Evolutionary conservation across 2,329 filamentous ascomycete genomes (phyloP).

Genomic region (Alternaria atra): DNA sequence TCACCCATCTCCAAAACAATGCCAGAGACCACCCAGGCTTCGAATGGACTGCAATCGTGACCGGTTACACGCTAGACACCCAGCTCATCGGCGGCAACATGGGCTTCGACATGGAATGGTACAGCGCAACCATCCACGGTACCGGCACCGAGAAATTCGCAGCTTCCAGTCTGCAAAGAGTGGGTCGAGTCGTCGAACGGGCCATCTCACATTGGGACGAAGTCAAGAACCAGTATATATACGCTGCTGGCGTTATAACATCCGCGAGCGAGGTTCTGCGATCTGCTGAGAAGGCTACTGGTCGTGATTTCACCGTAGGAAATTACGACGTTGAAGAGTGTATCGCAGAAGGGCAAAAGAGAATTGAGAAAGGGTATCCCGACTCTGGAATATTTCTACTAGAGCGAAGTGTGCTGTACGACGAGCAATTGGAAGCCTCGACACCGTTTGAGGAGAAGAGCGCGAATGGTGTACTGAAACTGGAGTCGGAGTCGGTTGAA

Average conservation of each 20-base stretch:
- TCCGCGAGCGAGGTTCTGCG: constrained; percentile 45
- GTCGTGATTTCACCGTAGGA: constrained; percentile 42
- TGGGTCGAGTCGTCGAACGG: constrained; percentile 38
- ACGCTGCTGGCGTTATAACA: constrained; percentile 43
- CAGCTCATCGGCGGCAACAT: constrained; percentile 46
- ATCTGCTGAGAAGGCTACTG: constrained; percentile 39
- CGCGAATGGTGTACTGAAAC: constrained; percentile 27
- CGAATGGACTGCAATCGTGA: constrained; percentile 49
- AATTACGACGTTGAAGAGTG: constrained; percentile 47
- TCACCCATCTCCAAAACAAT: constrained; percentile 39
- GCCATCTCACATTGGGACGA: constrained; percentile 44
- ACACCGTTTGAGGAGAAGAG: constrained; percentile 39
- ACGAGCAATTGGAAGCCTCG: constrained; percentile 36
- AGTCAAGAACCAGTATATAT: constrained; percentile 49
- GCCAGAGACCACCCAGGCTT: constrained; percentile 22
- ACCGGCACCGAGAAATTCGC: constrained; percentile 48
- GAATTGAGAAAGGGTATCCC: constrained; percentile 49
- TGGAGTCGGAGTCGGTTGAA: constrained; percentile 30
- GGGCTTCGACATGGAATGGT: constrained; percentile 52
- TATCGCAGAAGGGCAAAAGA: constrained; percentile 45
- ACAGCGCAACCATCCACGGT: constrained; percentile 51
- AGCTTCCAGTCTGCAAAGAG: constrained; percentile 45
- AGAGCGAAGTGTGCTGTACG: constrained; percentile 51
- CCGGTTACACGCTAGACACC: constrained; percentile 45
- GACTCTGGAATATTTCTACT: constrained; percentile 52